Evolutionary conservation across 192 early-diverging fungal genomes (phyloP), one percentile per base, ranked within the genome.

Genomic region (Linnemannia elongata): DNA sequence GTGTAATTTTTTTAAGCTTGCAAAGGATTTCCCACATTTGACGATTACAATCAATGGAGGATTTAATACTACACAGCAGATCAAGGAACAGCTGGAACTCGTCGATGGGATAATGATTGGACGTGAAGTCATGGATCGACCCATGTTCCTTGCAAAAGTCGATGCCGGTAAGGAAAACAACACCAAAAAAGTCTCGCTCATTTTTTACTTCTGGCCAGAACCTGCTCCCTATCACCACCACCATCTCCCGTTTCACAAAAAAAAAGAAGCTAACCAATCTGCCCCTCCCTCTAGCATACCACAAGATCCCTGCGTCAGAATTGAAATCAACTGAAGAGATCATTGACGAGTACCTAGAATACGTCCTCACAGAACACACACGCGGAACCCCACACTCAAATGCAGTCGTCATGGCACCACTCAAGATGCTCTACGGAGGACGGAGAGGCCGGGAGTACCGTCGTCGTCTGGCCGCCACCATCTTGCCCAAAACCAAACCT

Each of bases 61-160:
- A 8, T 92, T 95, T 35, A 89, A 89, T 63, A 89, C 88, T 2
- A 88, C 89, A 24, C 88, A 91, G 1, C 76, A 90, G 3, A 88
- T 94, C 18, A 79, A 78, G 6, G 72, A 78, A 24, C 93, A 92
- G 70, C 75, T 96, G 33, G 77, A 79, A 0, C 41, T 80, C 13
- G 91, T 91, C 1, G 93, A 94, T 77, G 94, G 93, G 2, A 92
- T 94, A 49, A 96, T 96, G 95, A 79, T 96, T 57, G 95, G 95
- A 36, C 81, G 95, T 38, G 91, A 95, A 88, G 91, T 96, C 1
- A 92, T 92, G 80, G 91, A 95, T 55, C 82, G 93, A 55, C 95
- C 95, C 20, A 89, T 93, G 88, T 96, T 96, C 72, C 84, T 96
- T 47, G 81, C 91, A 9, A 86, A 80, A 63, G 78, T 96, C 17